Base-by-base conservation (phyloP, 352 stramenopile genomes). In the Phytophthora uliginosa region DNA sequence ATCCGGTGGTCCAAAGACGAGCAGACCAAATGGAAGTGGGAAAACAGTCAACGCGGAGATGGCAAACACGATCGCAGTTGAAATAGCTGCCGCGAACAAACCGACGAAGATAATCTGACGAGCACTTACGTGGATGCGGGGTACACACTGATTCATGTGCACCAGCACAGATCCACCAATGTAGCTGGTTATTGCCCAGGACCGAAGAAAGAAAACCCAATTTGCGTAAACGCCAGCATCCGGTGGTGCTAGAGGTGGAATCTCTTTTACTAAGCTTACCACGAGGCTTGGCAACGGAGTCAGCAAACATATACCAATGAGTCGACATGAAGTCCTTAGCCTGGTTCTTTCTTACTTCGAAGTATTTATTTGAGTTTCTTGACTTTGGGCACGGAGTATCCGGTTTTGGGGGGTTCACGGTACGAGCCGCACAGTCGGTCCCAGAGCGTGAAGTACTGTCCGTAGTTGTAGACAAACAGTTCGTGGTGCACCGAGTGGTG, bases 381-480 rank as follows among this genome's bases (percentile, higher is more conserved):
- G 7, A 42, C 24, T 58, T 63, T 74, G 51, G 59, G 60, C 15
- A 61, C 61, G 10, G 55, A 73, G 50, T 75, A 72, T 7, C 69
- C 63, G 12, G 63, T 60, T 24, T 12, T 47, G 8, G 65, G 63
- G 4, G 86, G 86, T 58, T 89, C 73, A 42, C 79, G 82, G 69
- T 92, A 94, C 3, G 87, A 92, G 20, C 85, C 87, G 0, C 74
- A 81, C 12, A 94, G 62, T 20, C 80, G 80, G 74, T 94, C 87
- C 85, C 87, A 94, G 59, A 94, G 69, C 63, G 85, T 94, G 53
- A 92, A 82, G 64, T 93, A 94, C 60, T 93, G 87, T 15, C 85
- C 84, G 53, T 91, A 92, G 63, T 94, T 94, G 77, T 83, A 91
- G 17, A 88, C 80, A 59, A 92, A 94, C 51, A 82, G 79, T 36